Base-by-base conservation (phyloP, 768 basidiomycete genomes). In the Phaeotremella fagi region DNA sequence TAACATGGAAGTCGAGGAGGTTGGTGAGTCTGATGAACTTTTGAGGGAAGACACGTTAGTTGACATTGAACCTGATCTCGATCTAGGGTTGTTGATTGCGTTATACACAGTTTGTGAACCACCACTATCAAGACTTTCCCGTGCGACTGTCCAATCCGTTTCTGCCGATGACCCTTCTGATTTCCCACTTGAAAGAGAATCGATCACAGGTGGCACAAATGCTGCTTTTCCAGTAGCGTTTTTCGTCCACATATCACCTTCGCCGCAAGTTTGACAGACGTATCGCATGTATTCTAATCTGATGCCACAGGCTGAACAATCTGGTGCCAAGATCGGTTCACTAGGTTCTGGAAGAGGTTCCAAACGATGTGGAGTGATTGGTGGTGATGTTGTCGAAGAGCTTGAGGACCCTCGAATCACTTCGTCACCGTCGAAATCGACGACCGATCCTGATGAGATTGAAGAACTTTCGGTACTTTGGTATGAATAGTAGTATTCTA, bases 261-360 rank as follows among this genome's bases (percentile, higher is more conserved):
- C 86, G 7, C 89, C 90, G 63, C 91, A 94, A 22, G 84, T 85
- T 3, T 85, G 80, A 66, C 92, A 97, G 14, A 92, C 85, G 71
- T 97, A 95, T 42, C 88, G 84, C 70, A 94, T 83, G n/a, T 82
- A 80, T 47, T 89, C 85, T 18, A 97, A 77, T 4, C 83, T 65
- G 0, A 79, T 72, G 14, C 85, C 86, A 62, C 92, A 97, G 42
- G 82, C 82, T 0, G 89, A 90, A 73, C 92, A 97, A 45, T 83
- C 81, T 1, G 90, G 72, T 12, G 72, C 71, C 1, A 74, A 38
- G 11, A 63, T 50, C 33, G 80, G 81, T 14, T 84, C 77, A 1
- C 82, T 76, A 52, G 85, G 82, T 55, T 50, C 7, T 55, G 20
- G 5, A 45, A 46, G 14, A 57, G 50, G 9, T 51, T 49, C 25